Evolutionary conservation across 2,329 filamentous ascomycete genomes (phyloP).

Genomic region (Sclerotinia glacialis): DNA sequence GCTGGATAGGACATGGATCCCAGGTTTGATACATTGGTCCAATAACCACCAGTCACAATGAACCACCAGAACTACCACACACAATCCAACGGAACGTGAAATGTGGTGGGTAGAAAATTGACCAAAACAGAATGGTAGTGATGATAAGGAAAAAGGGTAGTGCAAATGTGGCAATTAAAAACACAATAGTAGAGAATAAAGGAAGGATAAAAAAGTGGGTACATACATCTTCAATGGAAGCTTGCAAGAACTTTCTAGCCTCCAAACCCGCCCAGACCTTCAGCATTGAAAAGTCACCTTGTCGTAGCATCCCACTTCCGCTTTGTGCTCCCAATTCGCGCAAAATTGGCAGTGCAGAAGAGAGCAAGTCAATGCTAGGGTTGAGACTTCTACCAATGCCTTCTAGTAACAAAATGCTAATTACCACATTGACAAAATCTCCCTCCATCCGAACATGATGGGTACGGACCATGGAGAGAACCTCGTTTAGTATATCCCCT

Average conservation of each 20-base stretch:
- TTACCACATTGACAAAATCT: slow-evolving; percentile 97
- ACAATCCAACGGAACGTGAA: not conserved
- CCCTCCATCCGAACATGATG: slow-evolving; percentile 95
- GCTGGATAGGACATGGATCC: not conserved
- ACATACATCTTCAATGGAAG: slow-evolving; percentile 81
- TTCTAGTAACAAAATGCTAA: slow-evolving; percentile 89
- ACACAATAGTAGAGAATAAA: not conserved
- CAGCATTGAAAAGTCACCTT: slow-evolving; percentile 79
- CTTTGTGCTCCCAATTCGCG: slow-evolving; percentile 80
- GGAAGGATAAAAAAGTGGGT: slow-evolving; percentile 8
- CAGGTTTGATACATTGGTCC: not conserved
- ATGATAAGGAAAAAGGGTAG: not conserved
- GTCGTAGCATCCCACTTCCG: slow-evolving; percentile 65
- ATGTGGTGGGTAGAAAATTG: not conserved
- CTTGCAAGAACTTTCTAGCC: slow-evolving; percentile 82
- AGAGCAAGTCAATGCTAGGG: slow-evolving; percentile 81
- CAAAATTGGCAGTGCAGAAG: slow-evolving; percentile 83
- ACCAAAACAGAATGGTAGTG: not conserved
- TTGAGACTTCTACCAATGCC: slow-evolving; percentile 88
- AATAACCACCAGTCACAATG: not conserved
- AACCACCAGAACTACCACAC: not conserved
- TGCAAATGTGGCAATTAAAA: not conserved
- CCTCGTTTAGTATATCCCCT: slow-evolving; percentile 88
- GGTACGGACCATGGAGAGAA: slow-evolving; percentile 82
- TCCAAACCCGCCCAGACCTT: slow-evolving; percentile 90